phyloP scores from a whole-genome alignment of 768 basidiomycete genomes.

The Lyophyllum atratum region DNA sequence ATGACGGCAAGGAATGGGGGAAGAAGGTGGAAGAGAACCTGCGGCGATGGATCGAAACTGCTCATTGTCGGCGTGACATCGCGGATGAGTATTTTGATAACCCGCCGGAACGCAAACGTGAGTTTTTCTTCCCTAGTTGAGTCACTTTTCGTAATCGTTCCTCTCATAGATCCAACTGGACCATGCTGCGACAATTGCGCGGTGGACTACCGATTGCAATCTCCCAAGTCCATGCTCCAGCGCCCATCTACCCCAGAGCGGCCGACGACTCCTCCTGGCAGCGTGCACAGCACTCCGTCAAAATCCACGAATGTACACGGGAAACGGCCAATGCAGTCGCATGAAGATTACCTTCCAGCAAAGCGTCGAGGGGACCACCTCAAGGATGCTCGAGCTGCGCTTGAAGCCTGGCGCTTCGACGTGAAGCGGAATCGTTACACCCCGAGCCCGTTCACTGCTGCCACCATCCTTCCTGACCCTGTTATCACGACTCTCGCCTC shows the following conservation, averaged over 20 bases:
- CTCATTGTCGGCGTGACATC: slow-evolving; percentile 28
- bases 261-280: not conserved
- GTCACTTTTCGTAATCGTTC: not conserved
- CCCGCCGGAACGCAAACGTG: slow-evolving; percentile 23
- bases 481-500: slow-evolving; percentile 26
- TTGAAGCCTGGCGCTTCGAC: slow-evolving; percentile 17
- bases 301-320: slow-evolving; percentile 22
- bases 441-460: slow-evolving; percentile 13
- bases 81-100: slow-evolving; percentile 33
- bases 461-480: slow-evolving; percentile 25
- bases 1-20: slow-evolving; percentile 19
- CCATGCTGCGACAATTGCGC: slow-evolving; percentile 20
- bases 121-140: slow-evolving; percentile 4
- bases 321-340: slow-evolving; percentile 20
- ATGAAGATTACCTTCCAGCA: not conserved
- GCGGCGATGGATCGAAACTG: slow-evolving; percentile 27
- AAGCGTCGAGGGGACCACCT: slow-evolving; percentile 17
- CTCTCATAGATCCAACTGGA: slow-evolving; percentile 14
- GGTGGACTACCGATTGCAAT: not conserved
- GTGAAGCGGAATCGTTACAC: slow-evolving; percentile 4
- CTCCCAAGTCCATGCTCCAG: not conserved
- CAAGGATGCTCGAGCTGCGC: slow-evolving; percentile 8
- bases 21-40: slow-evolving; percentile 33
- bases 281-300: slow-evolving; percentile 3
- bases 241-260: not conserved